Conservation (phyloP, 2,329 filamentous ascomycete genomes). For the Aspergillus fumigatiaffinis region DNA sequence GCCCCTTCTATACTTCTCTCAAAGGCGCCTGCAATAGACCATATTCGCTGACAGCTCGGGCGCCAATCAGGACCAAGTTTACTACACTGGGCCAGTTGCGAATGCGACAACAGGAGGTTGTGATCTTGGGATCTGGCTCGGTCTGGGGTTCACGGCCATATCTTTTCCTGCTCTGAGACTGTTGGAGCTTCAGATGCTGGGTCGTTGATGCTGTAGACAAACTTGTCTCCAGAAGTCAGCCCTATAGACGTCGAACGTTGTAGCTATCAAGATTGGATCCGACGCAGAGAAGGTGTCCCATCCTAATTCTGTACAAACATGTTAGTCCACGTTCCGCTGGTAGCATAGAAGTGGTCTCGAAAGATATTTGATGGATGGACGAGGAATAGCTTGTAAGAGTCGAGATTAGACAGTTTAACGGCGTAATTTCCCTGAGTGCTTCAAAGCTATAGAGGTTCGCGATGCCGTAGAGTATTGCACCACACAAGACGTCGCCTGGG, state of each 20-base stretch:
- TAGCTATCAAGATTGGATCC: neutral
- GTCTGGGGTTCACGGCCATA: conserved; percentile 31
- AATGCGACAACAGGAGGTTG: conserved; percentile 26
- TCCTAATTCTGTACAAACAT: neutral
- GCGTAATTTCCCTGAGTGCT: too few relatives aligned
- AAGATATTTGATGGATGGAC: neutral
- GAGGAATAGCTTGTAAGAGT: neutral
- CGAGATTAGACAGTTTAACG: too few relatives aligned
- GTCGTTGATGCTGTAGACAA: conserved; percentile 18
- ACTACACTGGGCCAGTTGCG: conserved; percentile 37
- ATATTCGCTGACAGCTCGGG: conserved; percentile 1
- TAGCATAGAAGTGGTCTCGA: neutral
- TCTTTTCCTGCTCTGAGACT: conserved; percentile 33
- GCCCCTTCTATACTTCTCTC: neutral
- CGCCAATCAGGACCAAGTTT: conserved; percentile 31
- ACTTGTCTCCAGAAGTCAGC: neutral
- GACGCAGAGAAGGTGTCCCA: neutral
- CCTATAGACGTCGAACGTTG: neutral
- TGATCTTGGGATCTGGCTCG: conserved; percentile 38
- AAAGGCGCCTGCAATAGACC: neutral
- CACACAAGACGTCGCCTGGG: too few relatives aligned
- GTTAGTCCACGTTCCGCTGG: neutral
- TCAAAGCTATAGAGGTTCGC: too few relatives aligned
- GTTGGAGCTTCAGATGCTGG: conserved; percentile 28
- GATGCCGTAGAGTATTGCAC: too few relatives aligned